A percentile compares a stretch with the other conserved stretches of the same genome.
Conservation (phyloP, 768 basidiomycete genomes). For the Kockovaella imperatae region DNA sequence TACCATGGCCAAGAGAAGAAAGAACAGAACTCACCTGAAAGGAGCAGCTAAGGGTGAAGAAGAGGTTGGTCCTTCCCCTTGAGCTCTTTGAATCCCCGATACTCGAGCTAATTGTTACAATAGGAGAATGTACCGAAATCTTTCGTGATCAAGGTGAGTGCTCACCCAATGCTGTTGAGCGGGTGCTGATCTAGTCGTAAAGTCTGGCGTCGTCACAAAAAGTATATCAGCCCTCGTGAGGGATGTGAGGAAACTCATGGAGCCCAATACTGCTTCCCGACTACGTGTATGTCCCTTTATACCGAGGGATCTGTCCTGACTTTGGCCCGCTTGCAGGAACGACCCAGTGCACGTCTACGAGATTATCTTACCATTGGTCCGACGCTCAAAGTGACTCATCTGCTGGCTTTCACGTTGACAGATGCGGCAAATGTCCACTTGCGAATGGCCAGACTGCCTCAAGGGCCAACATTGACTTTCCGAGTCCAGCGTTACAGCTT, state of each 20-base stretch:
- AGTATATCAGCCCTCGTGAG: slow-evolving; percentile 81
- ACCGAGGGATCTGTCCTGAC: background rate
- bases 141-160: slow-evolving; percentile 71
- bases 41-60: slow-evolving; percentile 30
- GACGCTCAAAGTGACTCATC: slow-evolving; percentile 78
- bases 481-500: slow-evolving; percentile 86
- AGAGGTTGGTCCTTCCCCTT: slow-evolving; percentile 16
- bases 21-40: slow-evolving; percentile 44
- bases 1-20: slow-evolving; percentile 36
- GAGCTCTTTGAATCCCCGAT: background rate
- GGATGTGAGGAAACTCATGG: slow-evolving; percentile 92
- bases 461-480: slow-evolving; percentile 90
- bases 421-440: slow-evolving; percentile 57
- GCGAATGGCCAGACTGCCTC: slow-evolving; percentile 74
- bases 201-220: slow-evolving; percentile 82
- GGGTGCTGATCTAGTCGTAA: slow-evolving; percentile 9
- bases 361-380: slow-evolving; percentile 91
- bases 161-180: background rate
- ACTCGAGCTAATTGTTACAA: background rate
- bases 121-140: slow-evolving; percentile 61
- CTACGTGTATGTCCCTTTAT: slow-evolving; percentile 55
- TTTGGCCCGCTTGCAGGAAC: slow-evolving; percentile 71
- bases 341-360: slow-evolving; percentile 65
- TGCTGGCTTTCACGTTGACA: slow-evolving; percentile 84
- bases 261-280: slow-evolving; percentile 90